phyloP scores from a whole-genome alignment of 371 early-diverging fungal genomes.

The Mucor mucedo region DNA sequence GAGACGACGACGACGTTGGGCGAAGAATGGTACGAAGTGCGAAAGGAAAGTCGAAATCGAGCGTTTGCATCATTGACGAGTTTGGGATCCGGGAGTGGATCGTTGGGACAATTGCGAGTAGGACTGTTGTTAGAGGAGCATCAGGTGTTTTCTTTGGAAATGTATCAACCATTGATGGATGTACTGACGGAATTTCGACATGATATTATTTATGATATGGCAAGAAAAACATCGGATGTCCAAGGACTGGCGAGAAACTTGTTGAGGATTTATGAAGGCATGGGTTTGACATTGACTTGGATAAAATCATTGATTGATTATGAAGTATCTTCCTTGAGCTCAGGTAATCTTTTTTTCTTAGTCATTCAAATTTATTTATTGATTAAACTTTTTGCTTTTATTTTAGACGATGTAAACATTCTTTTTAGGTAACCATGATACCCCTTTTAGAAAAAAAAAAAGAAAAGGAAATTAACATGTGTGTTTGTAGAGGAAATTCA shows the following conservation, averaged over 20 bases:
- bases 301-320: slow-evolving; percentile 62
- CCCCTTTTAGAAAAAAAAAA: neutral
- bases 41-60: slow-evolving; percentile 38
- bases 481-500: slow-evolving; percentile 68
- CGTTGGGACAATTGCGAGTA: slow-evolving; percentile 61
- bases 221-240: slow-evolving; percentile 45
- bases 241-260: slow-evolving; percentile 64
- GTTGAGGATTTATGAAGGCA: slow-evolving; percentile 59
- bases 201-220: slow-evolving; percentile 55
- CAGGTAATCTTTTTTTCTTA: slow-evolving; percentile 34
- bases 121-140: slow-evolving; percentile 64
- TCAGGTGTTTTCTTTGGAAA: slow-evolving; percentile 46
- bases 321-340: slow-evolving; percentile 59
- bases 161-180: slow-evolving; percentile 29
- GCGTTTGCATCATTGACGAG: slow-evolving; percentile 38
- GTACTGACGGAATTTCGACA: slow-evolving; percentile 52
- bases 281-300: slow-evolving; percentile 54
- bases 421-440: slow-evolving; percentile 46
- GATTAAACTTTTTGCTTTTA: neutral
- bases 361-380: too few species aligned
- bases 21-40: slow-evolving; percentile 61
- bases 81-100: slow-evolving; percentile 31
- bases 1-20: slow-evolving; percentile 19
- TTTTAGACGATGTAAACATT: slow-evolving; percentile 56
- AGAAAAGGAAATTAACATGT: slow-evolving; percentile 8